These are phyloP conservation scores for Erysimum pusillum DNA, from an alignment of 441 rosid species.

Conservation along the genomic window DNA sequence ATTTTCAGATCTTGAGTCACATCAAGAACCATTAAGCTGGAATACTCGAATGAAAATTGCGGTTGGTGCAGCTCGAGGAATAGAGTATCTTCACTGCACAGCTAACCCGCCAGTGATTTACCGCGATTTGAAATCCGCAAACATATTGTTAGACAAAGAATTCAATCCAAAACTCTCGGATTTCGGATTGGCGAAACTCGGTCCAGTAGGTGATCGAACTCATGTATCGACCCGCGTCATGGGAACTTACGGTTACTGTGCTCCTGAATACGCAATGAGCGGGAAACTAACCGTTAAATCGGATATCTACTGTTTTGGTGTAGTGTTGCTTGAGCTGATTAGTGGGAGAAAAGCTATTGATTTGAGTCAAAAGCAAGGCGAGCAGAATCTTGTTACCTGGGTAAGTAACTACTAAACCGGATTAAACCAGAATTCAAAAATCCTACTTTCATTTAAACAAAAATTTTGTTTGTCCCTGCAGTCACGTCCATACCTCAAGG, in stretches of 20 bases:
- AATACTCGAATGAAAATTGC: conserved; percentile 72
- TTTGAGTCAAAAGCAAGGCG: conserved; percentile 53
- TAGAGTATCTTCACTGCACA: conserved; percentile 76
- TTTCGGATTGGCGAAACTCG: conserved; percentile 75
- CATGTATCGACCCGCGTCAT: conserved; percentile 77
- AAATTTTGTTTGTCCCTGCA: conserved; percentile 41
- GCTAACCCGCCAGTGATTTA: conserved; percentile 77
- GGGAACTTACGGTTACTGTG: conserved; percentile 84
- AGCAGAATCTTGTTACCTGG: conserved; percentile 67
- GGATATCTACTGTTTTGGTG: conserved; percentile 74
- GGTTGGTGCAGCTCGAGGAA: conserved; percentile 72
- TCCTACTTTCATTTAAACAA: background rate
- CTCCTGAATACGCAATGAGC: conserved; percentile 84
- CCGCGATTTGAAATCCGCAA: conserved; percentile 75
- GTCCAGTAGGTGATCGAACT: conserved; percentile 75
- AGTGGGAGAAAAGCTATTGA: conserved; percentile 71
- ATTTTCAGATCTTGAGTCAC: conserved; percentile 63
- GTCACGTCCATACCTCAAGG: conserved; percentile 78
- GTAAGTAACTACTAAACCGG: conserved; percentile 51
- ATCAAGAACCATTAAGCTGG: conserved; percentile 61
- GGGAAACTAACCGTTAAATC: conserved; percentile 72
- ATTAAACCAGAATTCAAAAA: background rate
- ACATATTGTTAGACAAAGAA: conserved; percentile 64
- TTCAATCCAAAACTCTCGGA: conserved; percentile 77
- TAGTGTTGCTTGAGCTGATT: conserved; percentile 72